Conservation (phyloP, 805 yeast species). For the Monosporozyma aerobia region DNA sequence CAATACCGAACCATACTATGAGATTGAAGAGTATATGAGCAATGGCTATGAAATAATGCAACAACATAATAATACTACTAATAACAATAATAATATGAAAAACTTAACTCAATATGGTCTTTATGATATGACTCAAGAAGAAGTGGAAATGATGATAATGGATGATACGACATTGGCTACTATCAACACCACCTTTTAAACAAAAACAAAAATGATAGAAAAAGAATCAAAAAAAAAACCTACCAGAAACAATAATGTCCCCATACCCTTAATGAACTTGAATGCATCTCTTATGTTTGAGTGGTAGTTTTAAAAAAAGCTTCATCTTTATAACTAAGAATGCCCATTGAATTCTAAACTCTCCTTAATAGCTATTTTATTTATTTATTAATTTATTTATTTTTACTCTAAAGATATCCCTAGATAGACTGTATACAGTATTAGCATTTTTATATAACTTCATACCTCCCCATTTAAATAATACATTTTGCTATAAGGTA, state of each 20-base stretch:
- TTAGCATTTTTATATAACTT: neutral
- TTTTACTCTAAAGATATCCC: neutral
- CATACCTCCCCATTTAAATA: neutral
- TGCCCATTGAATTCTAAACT: neutral
- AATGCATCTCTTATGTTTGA: neutral
- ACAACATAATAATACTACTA: neutral
- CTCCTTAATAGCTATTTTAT: neutral
- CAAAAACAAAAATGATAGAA: neutral
- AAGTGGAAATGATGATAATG: conserved; percentile 10
- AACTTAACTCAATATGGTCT: conserved; percentile 12
- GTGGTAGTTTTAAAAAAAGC: neutral
- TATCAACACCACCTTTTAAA: neutral
- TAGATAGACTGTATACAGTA: neutral
- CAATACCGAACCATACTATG: conserved; percentile 12
- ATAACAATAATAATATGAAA: neutral
- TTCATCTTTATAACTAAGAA: neutral
- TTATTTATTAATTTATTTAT: neutral
- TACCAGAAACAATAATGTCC: neutral
- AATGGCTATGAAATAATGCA: conserved; percentile 14
- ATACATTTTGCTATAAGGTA: neutral
- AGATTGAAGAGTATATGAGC: conserved; percentile 24
- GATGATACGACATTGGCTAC: neutral
- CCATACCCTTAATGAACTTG: neutral
- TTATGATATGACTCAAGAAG: conserved; percentile 20
- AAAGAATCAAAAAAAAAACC: too few relatives aligned